Conservation (phyloP, 495 filamentous ascomycete species). For the Penicillium pulvis region DNA sequence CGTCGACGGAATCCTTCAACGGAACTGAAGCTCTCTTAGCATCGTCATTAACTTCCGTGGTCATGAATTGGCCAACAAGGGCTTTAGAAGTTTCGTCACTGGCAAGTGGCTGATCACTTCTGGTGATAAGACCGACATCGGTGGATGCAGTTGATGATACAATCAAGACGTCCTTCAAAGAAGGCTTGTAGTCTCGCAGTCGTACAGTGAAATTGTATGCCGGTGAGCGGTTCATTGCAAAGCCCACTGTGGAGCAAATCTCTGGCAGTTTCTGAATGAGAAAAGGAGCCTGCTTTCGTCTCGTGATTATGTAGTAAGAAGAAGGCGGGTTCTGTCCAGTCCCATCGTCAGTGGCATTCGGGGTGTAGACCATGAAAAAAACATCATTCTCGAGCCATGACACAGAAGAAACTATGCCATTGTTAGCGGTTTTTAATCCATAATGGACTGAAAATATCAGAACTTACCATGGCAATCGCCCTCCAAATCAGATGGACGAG, state of each 20-base stretch:
- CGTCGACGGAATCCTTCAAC: slow-evolving; percentile 67
- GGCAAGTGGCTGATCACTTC: slow-evolving; percentile 67
- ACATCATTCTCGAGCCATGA: slow-evolving; percentile 87
- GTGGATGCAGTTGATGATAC: slow-evolving; percentile 75
- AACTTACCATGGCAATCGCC: slow-evolving; percentile 65
- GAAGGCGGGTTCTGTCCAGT: slow-evolving; percentile 56
- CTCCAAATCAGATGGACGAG: slow-evolving; percentile 69
- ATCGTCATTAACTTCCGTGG: slow-evolving; percentile 74
- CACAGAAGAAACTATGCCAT: slow-evolving; percentile 72
- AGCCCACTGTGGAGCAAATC: slow-evolving; percentile 67
- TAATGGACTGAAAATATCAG: background rate
- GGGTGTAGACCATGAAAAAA: slow-evolving; percentile 78
- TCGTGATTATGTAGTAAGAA: slow-evolving; percentile 73
- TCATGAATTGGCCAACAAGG: slow-evolving; percentile 67
- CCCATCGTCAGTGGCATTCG: slow-evolving; percentile 56
- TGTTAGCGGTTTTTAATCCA: slow-evolving; percentile 14
- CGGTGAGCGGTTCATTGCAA: slow-evolving; percentile 54
- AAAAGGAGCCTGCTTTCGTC: slow-evolving; percentile 58
- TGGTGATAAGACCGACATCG: slow-evolving; percentile 76
- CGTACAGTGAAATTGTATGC: slow-evolving; percentile 77
- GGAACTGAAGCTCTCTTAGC: slow-evolving; percentile 76
- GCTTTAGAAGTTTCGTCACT: slow-evolving; percentile 59
- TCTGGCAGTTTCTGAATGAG: slow-evolving; percentile 72
- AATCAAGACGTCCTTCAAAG: slow-evolving; percentile 76
- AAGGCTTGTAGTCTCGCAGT: slow-evolving; percentile 75